phyloP scores from a whole-genome alignment of 208 protist species.

The Trypanosoma platydactyli region DNA sequence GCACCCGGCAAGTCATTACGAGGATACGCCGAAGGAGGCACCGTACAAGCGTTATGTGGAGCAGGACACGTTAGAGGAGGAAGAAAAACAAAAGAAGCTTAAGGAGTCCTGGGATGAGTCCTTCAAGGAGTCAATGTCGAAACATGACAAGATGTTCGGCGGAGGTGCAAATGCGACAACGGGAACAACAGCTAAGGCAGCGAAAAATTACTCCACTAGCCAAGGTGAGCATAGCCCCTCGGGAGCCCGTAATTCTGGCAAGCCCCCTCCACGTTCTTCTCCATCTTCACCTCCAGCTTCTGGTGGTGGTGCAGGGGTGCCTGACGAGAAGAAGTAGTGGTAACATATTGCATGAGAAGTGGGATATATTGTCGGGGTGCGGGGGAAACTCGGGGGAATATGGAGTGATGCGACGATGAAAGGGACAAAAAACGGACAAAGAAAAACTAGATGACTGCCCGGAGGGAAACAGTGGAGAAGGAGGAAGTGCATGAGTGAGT shows the following conservation, averaged over 20 bases:
- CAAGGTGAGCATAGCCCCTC: neutral
- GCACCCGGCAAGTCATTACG: constrained; percentile 82
- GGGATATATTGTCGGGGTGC: neutral
- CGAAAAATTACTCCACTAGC: neutral
- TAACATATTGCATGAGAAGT: neutral
- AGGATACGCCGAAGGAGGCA: constrained; percentile 80
- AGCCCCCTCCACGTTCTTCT: neutral
- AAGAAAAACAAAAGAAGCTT: constrained; percentile 32
- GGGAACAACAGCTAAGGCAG: too few relatives aligned
- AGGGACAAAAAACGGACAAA: too few relatives aligned
- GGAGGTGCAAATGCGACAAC: constrained; percentile 1
- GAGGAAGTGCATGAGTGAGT: too few relatives aligned
- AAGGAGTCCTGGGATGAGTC: constrained; percentile 47
- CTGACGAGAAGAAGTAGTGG: neutral
- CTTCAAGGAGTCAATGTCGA: constrained; percentile 68
- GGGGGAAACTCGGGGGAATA: neutral
- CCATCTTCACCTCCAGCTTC: neutral
- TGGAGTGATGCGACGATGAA: neutral
- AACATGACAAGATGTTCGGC: constrained; percentile 55
- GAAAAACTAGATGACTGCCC: too few relatives aligned
- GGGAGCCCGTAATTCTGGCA: neutral
- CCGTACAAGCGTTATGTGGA: constrained; percentile 73
- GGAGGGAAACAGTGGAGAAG: too few relatives aligned
- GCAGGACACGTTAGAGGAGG: constrained; percentile 50
- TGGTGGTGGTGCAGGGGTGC: neutral